These are phyloP conservation scores for Lichtheimia ramosa DNA, from an alignment of 371 early-diverging fungal species.

Conservation along the genomic window DNA sequence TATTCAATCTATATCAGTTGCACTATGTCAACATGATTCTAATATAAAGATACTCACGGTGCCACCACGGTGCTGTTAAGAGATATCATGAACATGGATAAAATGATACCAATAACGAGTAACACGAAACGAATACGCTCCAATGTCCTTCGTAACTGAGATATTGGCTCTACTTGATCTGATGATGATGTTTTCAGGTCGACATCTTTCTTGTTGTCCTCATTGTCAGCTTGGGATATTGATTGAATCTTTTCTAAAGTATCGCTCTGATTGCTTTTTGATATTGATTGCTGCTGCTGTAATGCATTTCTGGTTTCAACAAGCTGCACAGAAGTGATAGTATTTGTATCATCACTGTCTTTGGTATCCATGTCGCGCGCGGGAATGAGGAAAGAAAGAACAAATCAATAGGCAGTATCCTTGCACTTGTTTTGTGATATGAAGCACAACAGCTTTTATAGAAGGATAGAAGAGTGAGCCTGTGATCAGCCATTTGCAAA, in stretches of 20 bases:
- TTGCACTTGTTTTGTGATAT: not conserved
- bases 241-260: not conserved
- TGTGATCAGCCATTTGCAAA: too few relatives aligned
- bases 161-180: too few relatives aligned
- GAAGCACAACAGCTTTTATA: not conserved
- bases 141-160: not conserved
- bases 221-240: not conserved
- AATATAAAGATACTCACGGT: too few relatives aligned
- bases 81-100: conserved; percentile 74
- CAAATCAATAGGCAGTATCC: not conserved
- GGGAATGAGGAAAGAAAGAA: not conserved
- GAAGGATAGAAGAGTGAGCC: not conserved
- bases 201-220: not conserved
- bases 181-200: not conserved
- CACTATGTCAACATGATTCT: too few relatives aligned
- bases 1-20: too few relatives aligned
- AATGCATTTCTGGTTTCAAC: too few relatives aligned
- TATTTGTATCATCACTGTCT: not conserved
- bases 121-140: not conserved
- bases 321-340: not conserved
- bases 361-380: not conserved
- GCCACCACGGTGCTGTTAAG: conserved; percentile 80
- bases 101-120: conserved; percentile 22
- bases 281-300: not conserved
- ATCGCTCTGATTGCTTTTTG: not conserved